Base-by-base conservation (phyloP, 2,329 filamentous ascomycete species). In the Daldinia sp. region DNA sequence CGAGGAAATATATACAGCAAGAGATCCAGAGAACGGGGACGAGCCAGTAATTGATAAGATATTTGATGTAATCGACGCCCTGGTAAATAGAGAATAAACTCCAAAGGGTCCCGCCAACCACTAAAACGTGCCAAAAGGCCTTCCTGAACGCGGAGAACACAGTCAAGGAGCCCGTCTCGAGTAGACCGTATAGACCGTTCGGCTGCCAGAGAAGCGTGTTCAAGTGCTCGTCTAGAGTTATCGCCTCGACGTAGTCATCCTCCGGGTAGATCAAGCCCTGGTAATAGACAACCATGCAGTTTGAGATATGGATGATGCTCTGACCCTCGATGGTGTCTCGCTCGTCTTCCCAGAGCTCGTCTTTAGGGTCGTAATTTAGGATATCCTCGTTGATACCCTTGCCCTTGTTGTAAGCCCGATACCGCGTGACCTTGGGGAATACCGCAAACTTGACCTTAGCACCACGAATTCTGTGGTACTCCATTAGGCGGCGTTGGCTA, bases 361-460 rank as follows among this genome's bases (percentile, higher is more conserved):
- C 19, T 3, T 29, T 5, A 9, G 39, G 39, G 2, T 7, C n/a
- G n/a, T 21, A 39, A n/a, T 13, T 1, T 13, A 23, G 8, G 23
- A 15, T 6, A 37, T 11, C 39, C 1, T 25, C 45, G 7, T 8
- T 3, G 4, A 3, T 2, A 25, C 43, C 21, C 8, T 49, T 54
- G 29, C 67, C 68, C 53, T 64, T 35, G 55, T 73, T 73, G 53
- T 68, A 51, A 17, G 71, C 62, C 9, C 15, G 30, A 54, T 75
- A 75, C 23, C 71, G 69, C 49, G 71, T 74, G 23, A 75, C 32
- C 64, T 70, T 70, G 47, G 74, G 74, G 63, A 75, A 76, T 6
- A 75, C 72, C 51, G 74, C 71, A 41, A 74, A 69, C 69, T 73
- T 73, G 68, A 76, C 67, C 61, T 66, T 71, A 43, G 72, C 73